Conservation (phyloP, 1,284 basidiomycete genomes). For the Ceratobasidium papillatum region DNA sequence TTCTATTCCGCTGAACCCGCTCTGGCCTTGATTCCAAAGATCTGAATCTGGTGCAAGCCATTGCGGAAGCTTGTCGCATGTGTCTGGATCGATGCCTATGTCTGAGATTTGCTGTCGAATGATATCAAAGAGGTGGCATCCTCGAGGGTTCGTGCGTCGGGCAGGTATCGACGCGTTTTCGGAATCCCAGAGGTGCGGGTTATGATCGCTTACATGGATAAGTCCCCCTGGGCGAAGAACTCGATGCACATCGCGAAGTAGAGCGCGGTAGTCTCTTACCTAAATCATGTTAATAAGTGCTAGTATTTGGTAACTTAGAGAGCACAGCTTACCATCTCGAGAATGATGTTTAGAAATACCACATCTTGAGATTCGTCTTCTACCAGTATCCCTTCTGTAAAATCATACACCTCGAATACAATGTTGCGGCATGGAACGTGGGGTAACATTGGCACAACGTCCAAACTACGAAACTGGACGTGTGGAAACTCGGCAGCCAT, state of each 20-base stretch:
- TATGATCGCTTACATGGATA: not conserved
- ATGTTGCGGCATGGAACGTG: not conserved
- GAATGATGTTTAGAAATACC: slow-evolving; percentile 7
- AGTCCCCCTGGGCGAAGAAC: slow-evolving; percentile 10
- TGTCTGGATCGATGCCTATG: not conserved
- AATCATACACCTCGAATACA: slow-evolving; percentile 16
- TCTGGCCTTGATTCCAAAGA: not conserved
- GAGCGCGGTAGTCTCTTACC: not conserved
- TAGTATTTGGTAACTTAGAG: too few species aligned
- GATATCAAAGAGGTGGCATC: not conserved
- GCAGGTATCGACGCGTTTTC: not conserved
- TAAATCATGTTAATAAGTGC: too few species aligned
- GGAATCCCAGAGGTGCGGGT: not conserved
- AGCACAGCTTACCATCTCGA: not conserved
- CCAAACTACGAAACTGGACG: not conserved
- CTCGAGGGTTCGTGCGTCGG: not conserved
- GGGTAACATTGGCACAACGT: not conserved
- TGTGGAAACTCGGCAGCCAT: slow-evolving; percentile 18
- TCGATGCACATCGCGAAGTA: not conserved
- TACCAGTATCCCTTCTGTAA: not conserved
- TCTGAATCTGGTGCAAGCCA: not conserved
- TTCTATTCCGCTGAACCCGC: not conserved
- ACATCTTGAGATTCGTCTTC: slow-evolving; percentile 1
- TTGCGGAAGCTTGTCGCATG: not conserved
- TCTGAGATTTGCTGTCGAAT: not conserved